A percentile compares a stretch with the other conserved stretches of the same genome.
Conservation (phyloP, 2,329 filamentous ascomycete genomes). For the Neofusicoccum ribis region DNA sequence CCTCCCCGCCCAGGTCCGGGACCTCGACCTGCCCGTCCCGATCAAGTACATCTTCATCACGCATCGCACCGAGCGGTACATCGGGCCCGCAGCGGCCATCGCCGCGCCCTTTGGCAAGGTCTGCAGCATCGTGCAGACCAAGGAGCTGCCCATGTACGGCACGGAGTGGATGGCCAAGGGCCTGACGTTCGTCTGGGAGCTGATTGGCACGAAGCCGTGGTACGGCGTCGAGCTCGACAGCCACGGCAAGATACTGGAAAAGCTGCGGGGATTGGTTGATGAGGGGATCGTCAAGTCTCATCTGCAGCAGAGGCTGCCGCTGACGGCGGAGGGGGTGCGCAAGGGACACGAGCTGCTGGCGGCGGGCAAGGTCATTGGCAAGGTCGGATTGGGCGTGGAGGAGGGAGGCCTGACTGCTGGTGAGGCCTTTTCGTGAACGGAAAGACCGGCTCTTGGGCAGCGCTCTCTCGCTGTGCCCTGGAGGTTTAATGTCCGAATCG, state of each 20-base stretch:
- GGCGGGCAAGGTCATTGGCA: constrained; percentile 39
- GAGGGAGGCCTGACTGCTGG: constrained; percentile 28
- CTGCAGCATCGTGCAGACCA: constrained; percentile 48
- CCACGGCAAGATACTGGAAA: constrained; percentile 42
- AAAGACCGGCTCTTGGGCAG: neutral
- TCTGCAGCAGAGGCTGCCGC: constrained; percentile 36
- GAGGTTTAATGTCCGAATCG: neutral
- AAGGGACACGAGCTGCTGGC: constrained; percentile 44
- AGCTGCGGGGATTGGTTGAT: constrained; percentile 38
- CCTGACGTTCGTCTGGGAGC: constrained; percentile 45
- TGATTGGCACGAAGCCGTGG: constrained; percentile 44
- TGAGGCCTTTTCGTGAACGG: neutral
- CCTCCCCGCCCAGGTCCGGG: constrained; percentile 39
- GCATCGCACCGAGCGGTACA: constrained; percentile 44
- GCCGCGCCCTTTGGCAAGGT: constrained; percentile 48
- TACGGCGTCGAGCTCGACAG: constrained; percentile 41
- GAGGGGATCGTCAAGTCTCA: constrained; percentile 41
- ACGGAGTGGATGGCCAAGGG: constrained; percentile 50
- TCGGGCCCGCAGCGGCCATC: constrained; percentile 40
- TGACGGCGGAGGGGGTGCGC: constrained; percentile 41
- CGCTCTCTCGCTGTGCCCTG: neutral
- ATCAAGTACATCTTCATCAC: constrained; percentile 48
- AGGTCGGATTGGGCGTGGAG: constrained; percentile 34
- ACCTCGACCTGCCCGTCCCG: constrained; percentile 37
- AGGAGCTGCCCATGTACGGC: constrained; percentile 46